A percentile compares a stretch with the other conserved stretches of the same genome.
These are phyloP conservation scores for Sugiyamaella xylanicola DNA, from an alignment of 1,139 yeast genomes.

Conservation along the genomic window DNA sequence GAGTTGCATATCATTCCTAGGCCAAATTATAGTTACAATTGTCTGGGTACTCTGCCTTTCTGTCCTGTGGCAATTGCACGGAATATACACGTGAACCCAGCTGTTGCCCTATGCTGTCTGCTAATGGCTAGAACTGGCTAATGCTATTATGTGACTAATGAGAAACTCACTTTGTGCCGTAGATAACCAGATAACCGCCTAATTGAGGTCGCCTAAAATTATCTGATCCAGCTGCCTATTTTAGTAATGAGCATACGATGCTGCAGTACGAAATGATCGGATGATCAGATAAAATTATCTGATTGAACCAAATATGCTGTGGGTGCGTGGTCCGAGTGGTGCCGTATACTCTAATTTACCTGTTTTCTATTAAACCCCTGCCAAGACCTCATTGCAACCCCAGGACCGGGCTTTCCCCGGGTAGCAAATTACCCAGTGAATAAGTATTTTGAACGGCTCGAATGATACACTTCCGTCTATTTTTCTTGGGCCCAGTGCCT, in stretches of 20 bases:
- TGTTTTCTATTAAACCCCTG: background rate
- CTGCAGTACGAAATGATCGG: background rate
- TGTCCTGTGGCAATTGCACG: too few relatives aligned
- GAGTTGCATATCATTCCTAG: too few relatives aligned
- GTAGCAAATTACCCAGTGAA: too few relatives aligned
- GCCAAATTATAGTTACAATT: too few relatives aligned
- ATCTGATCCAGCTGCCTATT: conserved; percentile 13
- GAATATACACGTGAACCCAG: background rate
- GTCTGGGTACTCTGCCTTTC: too few relatives aligned
- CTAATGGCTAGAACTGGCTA: background rate
- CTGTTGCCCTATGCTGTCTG: too few relatives aligned
- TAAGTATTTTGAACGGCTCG: too few relatives aligned
- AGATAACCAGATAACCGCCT: conserved; percentile 9
- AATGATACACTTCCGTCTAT: too few relatives aligned
- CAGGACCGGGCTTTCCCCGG: too few relatives aligned
- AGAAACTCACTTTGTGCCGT: too few relatives aligned
- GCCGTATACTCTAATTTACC: background rate
- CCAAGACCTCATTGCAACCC: background rate
- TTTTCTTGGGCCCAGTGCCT: background rate
- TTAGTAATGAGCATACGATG: background rate
- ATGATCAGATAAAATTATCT: conserved; percentile 16
- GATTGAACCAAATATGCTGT: background rate
- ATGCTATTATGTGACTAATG: too few relatives aligned
- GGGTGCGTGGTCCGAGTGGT: background rate
- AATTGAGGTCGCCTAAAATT: background rate